phyloP scores from a whole-genome alignment of 1,284 basidiomycete genomes.

The Papiliotrema laurentii region DNA sequence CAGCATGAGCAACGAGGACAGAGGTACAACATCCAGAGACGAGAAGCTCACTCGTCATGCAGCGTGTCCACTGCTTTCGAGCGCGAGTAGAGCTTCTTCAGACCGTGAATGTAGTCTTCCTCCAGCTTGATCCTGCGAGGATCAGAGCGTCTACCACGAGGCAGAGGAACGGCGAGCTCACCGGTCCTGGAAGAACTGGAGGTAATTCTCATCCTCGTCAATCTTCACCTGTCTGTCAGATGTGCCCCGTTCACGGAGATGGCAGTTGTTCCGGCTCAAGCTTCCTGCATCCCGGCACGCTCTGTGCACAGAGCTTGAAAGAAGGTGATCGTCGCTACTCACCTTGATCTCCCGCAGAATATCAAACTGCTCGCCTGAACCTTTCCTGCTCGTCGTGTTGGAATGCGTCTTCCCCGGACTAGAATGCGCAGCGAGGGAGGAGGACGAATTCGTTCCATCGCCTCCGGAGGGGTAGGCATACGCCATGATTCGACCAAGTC shows the following conservation, averaged over 20 bases:
- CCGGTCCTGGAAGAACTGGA: slow-evolving; percentile 80
- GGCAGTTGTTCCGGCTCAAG: neutral
- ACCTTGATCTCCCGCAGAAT: slow-evolving; percentile 29
- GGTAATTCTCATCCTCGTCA: slow-evolving; percentile 62
- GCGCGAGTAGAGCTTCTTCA: slow-evolving; percentile 65
- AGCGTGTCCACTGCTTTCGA: slow-evolving; percentile 59
- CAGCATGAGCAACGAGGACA: neutral
- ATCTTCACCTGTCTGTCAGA: slow-evolving; percentile 36
- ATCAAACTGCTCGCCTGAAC: slow-evolving; percentile 20
- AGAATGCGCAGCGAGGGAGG: neutral
- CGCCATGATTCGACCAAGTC: slow-evolving; percentile 21
- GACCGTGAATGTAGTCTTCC: slow-evolving; percentile 69
- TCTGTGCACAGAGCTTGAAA: neutral
- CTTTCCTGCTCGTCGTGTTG: slow-evolving; percentile 12
- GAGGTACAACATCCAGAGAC: neutral
- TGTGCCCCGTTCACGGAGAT: neutral
- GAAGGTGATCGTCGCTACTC: slow-evolving; percentile 3
- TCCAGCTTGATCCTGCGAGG: slow-evolving; percentile 67
- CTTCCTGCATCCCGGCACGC: neutral
- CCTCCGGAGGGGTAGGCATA: slow-evolving; percentile 26
- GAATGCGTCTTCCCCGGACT: neutral
- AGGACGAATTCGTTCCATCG: neutral
- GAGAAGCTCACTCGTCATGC: slow-evolving; percentile 38
- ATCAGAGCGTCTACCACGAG: slow-evolving; percentile 13
- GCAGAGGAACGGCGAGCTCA: slow-evolving; percentile 42